Conservation (phyloP, 306 rosid species). For the Castanea sativa region DNA sequence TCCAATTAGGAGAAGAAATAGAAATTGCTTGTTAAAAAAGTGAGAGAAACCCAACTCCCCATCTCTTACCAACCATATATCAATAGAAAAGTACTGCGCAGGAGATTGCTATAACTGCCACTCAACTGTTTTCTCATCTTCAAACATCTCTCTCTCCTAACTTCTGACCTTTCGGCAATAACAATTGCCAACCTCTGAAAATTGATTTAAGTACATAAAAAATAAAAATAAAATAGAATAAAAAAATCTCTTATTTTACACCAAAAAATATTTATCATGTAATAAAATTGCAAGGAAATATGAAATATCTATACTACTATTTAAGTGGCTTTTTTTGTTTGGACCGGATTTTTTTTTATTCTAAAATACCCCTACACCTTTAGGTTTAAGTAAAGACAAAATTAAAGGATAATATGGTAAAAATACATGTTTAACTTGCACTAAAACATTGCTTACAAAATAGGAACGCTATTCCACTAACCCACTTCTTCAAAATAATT, state of each 20-base stretch:
- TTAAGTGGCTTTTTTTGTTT: too few relatives aligned
- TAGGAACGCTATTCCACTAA: too few relatives aligned
- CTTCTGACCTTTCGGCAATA: background rate
- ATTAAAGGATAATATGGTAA: too few relatives aligned
- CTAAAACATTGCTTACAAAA: too few relatives aligned
- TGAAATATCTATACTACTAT: too few relatives aligned
- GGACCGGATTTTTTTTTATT: too few relatives aligned
- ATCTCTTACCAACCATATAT: slow-evolving; percentile 53
- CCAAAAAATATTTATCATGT: background rate
- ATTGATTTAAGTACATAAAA: too few relatives aligned
- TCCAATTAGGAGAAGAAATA: slow-evolving; percentile 17
- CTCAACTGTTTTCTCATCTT: slow-evolving; percentile 47
- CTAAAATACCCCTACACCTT: too few relatives aligned
- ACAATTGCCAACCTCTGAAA: background rate
- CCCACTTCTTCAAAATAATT: too few relatives aligned
- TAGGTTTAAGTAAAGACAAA: too few relatives aligned
- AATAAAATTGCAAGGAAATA: background rate
- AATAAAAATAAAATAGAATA: too few relatives aligned
- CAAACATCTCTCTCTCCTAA: slow-evolving; percentile 26
- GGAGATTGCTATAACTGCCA: slow-evolving; percentile 28
- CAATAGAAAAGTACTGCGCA: slow-evolving; percentile 11
- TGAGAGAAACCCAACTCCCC: slow-evolving; percentile 23
- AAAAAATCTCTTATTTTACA: background rate
- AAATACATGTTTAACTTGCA: too few relatives aligned
- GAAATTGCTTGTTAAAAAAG: slow-evolving; percentile 55